phyloP scores from a whole-genome alignment of 2,329 filamentous ascomycete genomes.

The Canariomyces notabilis region DNA sequence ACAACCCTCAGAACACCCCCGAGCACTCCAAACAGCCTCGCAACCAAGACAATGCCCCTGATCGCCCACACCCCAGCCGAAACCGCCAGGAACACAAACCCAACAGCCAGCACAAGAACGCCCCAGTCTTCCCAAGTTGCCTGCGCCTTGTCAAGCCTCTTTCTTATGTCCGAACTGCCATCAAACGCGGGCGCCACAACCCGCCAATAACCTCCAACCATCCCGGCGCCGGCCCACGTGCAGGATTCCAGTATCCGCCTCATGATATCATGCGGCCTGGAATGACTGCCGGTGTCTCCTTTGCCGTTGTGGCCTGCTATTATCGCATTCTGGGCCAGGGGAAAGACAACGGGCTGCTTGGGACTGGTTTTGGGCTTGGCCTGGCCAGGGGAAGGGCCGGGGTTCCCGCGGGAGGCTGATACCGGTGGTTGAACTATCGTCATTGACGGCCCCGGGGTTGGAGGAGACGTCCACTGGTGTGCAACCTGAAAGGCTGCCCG shows the following conservation, averaged over 20 bases:
- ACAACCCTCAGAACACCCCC: conserved; percentile 14
- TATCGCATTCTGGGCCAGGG: background rate
- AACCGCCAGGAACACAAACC: conserved; percentile 25
- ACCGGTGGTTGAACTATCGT: conserved; percentile 7
- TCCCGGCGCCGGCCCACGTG: background rate
- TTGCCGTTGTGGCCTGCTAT: background rate
- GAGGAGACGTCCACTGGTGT: conserved; percentile 5
- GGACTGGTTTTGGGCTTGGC: conserved; percentile 8
- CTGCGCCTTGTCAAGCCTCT: conserved; percentile 21
- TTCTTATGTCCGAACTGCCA: conserved; percentile 33
- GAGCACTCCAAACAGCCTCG: conserved; percentile 9
- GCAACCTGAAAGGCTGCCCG: conserved; percentile 19
- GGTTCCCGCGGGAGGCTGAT: conserved; percentile 8
- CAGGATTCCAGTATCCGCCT: background rate
- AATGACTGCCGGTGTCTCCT: background rate
- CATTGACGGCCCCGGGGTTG: background rate
- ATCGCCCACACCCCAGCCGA: conserved; percentile 24
- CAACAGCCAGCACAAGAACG: conserved; percentile 26
- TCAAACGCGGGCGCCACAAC: conserved; percentile 38
- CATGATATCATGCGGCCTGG: background rate
- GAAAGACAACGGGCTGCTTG: background rate
- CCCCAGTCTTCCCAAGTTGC: conserved; percentile 27
- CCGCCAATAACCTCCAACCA: conserved; percentile 30
- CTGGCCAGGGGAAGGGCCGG: conserved; percentile 1
- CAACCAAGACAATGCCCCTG: conserved; percentile 18